These are phyloP conservation scores for Mycena sp. DNA, from an alignment of 1,284 basidiomycete species.

Conservation along the genomic window DNA sequence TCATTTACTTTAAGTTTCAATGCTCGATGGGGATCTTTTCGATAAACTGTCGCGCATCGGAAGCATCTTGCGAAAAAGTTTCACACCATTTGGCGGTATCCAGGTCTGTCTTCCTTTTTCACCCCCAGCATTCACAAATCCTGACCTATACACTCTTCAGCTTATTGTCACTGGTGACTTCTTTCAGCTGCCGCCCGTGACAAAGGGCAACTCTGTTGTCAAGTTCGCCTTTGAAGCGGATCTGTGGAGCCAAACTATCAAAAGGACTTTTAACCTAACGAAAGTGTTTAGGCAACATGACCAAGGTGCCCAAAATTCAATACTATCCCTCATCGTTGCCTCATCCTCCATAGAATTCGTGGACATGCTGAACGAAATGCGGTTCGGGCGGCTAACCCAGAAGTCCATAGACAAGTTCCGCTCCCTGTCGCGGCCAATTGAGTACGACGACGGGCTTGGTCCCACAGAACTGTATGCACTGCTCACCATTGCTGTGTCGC, in stretches of 20 bases:
- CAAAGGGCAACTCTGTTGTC: constrained; percentile 45
- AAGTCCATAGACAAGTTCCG: constrained; percentile 63
- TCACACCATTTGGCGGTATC: constrained; percentile 92
- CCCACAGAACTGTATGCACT: constrained; percentile 89
- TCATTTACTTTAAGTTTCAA: constrained; percentile 75
- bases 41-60: constrained; percentile 84
- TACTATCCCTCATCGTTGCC: constrained; percentile 22
- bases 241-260: constrained; percentile 81
- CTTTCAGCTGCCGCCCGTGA: constrained; percentile 95
- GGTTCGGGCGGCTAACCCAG: constrained; percentile 71
- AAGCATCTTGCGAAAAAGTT: constrained; percentile 67
- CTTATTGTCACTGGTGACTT: constrained; percentile 95
- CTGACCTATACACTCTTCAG: constrained; percentile 45
- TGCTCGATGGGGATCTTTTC: constrained; percentile 95
- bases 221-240: constrained; percentile 91
- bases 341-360: constrained; percentile 71
- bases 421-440: constrained; percentile 64
- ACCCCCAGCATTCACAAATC: constrained; percentile 8
- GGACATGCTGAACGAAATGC: constrained; percentile 90
- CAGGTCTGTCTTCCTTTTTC: constrained; percentile 65
- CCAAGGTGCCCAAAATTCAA: constrained; percentile 52
- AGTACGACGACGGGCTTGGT: constrained; percentile 76
- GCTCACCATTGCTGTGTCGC: too few species aligned
- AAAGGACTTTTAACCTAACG: constrained; percentile 84
- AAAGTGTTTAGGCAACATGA: constrained; percentile 88